Percentiles rank a stretch among this genome's conserved stretches.
phyloP scores from a whole-genome alignment of 129 eudicot genomes.

The Tagetes erecta region DNA sequence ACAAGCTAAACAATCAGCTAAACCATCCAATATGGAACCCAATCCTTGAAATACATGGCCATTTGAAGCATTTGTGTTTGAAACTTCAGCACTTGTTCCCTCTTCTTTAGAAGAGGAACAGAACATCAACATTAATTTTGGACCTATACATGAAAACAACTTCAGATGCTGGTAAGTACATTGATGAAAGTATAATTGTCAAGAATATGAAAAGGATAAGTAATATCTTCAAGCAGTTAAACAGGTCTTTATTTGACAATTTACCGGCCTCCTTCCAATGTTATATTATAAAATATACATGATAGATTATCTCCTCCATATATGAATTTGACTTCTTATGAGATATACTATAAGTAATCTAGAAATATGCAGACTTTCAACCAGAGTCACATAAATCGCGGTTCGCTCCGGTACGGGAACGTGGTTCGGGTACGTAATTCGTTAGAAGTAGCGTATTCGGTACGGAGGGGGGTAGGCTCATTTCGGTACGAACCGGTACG shows the following conservation, averaged over 20 bases:
- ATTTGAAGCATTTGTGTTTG: constrained; percentile 28
- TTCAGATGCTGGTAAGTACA: constrained; percentile 12
- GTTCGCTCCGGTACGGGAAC: too few species aligned
- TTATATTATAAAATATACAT: constrained; percentile 4
- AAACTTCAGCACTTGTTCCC: constrained; percentile 35
- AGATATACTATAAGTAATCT: neutral
- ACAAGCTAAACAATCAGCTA: constrained; percentile 74
- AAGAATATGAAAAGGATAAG: neutral
- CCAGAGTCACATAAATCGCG: too few species aligned
- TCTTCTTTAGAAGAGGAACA: constrained; percentile 55
- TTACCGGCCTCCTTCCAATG: neutral
- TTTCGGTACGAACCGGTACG: too few species aligned
- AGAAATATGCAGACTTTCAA: neutral
- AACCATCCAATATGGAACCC: constrained; percentile 51
- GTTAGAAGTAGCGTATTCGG: too few species aligned
- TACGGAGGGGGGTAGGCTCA: too few species aligned
- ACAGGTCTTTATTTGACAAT: neutral
- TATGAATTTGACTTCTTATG: neutral
- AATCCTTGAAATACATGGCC: constrained; percentile 38
- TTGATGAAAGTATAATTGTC: neutral
- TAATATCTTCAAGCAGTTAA: neutral
- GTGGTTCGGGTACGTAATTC: too few species aligned
- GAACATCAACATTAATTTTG: constrained; percentile 57
- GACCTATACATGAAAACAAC: constrained; percentile 54
- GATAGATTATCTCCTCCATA: neutral